Evolutionary conservation across 2,329 filamentous ascomycete species (phyloP), one percentile per base, ranked within the genome.

Genomic region (Botryotinia calthae): DNA sequence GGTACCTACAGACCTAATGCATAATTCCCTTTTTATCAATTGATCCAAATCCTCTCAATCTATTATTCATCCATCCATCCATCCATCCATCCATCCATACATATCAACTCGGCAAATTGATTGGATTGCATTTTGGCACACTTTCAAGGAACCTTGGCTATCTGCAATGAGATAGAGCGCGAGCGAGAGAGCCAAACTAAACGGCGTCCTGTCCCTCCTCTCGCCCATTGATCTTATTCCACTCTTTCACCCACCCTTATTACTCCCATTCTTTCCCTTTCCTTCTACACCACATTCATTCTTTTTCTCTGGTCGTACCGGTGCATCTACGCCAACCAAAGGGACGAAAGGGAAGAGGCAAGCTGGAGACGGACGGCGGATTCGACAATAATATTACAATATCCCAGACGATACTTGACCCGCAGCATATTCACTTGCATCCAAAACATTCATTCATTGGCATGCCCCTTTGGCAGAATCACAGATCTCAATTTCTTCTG

Each of bases 1-100:
- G 54, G 28, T 18, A n/a, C 34, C 34, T 42, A 42, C 48, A 54
- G 48, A 54, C 48, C 48, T n/a, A 25, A n/a, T 56, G 34, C 46
- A 56, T 67, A 56, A 67, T 67, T 67, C 64, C 34, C 64, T 56
- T 56, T 67, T 25, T 51, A 56, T 67, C 48, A 67, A 67, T 67
- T 56, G 62, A 48, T 34, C 42, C 40, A 64, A 64, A 48, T 44
- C 62, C 48, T 48, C 46, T 51, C 18, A 20, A 66, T 51, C 51
- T 51, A 48, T 65, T 65, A 48, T 54, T 28, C 64, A 54, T 54
- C 51, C n/a, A 4, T 56, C 25, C 48, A 16, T 16, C 25, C 59
- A n/a, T 44, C 20, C 44, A 51, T 40, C 51, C n/a, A 4, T 56
- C 64, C n/a, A 51, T 22, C 34, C 34, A 6, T 6, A 56, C 37